Evolutionary conservation across 108 stramenopile genomes (phyloP).

Genomic region (Aureococcus anophagefferens): DNA sequence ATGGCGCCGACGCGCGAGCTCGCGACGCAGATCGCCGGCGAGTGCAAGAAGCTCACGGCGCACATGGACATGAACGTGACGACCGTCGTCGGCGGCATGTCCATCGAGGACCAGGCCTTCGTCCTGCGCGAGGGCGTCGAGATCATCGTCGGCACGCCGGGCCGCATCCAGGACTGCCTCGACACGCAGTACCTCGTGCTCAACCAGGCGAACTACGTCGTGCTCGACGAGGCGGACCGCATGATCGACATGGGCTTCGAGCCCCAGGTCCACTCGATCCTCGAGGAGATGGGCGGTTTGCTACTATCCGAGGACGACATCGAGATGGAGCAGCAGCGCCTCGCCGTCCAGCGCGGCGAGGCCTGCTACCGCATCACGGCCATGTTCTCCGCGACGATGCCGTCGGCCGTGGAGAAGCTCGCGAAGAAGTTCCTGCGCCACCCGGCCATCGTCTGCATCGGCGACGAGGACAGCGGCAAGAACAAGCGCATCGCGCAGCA

Average conservation of each 20-base stretch:
- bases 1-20: constrained; percentile 93
- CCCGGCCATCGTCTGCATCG: constrained; percentile 77
- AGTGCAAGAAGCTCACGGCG: constrained; percentile 59
- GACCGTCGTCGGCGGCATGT: constrained; percentile 80
- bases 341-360: constrained; percentile 30
- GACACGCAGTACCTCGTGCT: constrained; percentile 85
- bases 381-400: constrained; percentile 98
- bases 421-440: constrained; percentile 81
- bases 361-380: constrained; percentile 73
- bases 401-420: constrained; percentile 77
- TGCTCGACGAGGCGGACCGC: constrained; percentile 87
- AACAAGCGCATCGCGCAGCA: constrained; percentile 83
- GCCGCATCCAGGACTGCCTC: constrained; percentile 89
- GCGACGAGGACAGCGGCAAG: constrained; percentile 79
- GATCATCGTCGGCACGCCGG: constrained; percentile 92
- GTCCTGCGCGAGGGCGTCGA: constrained; percentile 78
- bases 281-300: constrained; percentile 80
- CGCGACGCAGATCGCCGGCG: constrained; percentile 83
- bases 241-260: constrained; percentile 90
- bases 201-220: constrained; percentile 89
- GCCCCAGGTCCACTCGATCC: constrained; percentile 76
- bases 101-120: constrained; percentile 75
- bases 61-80: constrained; percentile 32
- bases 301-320: constrained; percentile 69
- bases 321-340: constrained; percentile 69